Percentiles rank a stretch among this genome's conserved stretches.
Evolutionary conservation across 768 basidiomycete species (phyloP).

Genomic region (Xerocomellus chrysenteron): DNA sequence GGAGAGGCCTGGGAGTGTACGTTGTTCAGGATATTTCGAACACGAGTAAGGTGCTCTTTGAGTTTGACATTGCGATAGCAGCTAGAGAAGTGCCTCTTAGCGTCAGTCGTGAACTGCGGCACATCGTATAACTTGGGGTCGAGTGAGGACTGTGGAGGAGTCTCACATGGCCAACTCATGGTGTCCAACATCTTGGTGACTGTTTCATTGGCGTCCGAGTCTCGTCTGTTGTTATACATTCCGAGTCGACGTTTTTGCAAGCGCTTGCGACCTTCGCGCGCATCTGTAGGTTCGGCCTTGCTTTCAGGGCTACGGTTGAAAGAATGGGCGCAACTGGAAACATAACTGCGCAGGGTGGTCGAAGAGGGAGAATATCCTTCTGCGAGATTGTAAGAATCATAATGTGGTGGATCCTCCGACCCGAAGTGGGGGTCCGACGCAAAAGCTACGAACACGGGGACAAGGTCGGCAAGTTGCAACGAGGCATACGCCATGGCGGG

Average conservation of each 20-base stretch:
- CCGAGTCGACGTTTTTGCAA: conserved; percentile 2
- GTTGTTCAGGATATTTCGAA: conserved; percentile 6
- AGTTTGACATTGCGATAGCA: conserved; percentile 19
- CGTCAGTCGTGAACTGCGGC: not conserved
- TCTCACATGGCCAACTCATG: conserved; percentile 19
- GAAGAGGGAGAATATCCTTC: conserved; percentile 7
- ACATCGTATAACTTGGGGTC: conserved; percentile 3
- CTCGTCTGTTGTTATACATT: conserved; percentile 3
- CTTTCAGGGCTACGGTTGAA: conserved; percentile 20
- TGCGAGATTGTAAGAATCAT: conserved; percentile 10
- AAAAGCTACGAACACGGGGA: conserved; percentile 35
- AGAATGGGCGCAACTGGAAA: not conserved
- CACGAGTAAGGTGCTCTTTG: conserved; percentile 10
- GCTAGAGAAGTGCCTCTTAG: conserved; percentile 7
- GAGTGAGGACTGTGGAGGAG: conserved; percentile 5
- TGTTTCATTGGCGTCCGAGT: not conserved
- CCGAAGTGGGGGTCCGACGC: conserved; percentile 6
- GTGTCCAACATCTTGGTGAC: not conserved
- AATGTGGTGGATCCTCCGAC: conserved; percentile 14
- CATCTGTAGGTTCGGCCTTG: not conserved
- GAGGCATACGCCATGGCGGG: conserved; percentile 34
- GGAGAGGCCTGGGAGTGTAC: not conserved
- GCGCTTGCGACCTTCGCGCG: not conserved
- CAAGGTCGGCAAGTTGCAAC: conserved; percentile 6
- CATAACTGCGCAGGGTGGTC: not conserved